A percentile compares a stretch with the other conserved stretches of the same genome.
These are phyloP conservation scores for Gardenia jasminoides DNA, from an alignment of 257 asterid species.

Conservation along the genomic window DNA sequence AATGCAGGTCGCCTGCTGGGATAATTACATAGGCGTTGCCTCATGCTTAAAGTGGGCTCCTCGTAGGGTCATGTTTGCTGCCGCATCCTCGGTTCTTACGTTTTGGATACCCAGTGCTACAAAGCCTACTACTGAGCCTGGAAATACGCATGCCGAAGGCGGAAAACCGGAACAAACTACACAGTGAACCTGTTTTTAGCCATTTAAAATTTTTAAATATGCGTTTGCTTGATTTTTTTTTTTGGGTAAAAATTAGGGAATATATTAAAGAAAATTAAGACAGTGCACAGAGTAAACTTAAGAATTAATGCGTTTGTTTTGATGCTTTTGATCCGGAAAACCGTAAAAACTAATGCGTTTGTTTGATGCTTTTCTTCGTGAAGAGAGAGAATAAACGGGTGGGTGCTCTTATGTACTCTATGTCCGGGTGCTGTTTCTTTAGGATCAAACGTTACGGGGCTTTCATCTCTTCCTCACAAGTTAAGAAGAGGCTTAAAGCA, in stretches of 20 bases:
- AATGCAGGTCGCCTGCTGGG: slow-evolving; percentile 68
- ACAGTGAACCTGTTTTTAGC: background rate
- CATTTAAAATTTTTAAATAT: background rate
- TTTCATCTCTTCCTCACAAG: background rate
- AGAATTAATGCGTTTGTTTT: no score
- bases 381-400: no score
- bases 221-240: background rate
- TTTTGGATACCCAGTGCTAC: slow-evolving; percentile 78
- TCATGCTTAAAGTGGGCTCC: slow-evolving; percentile 95
- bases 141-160: background rate
- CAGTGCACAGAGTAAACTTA: no score
- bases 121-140: slow-evolving; percentile 28
- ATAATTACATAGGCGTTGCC: slow-evolving; percentile 69
- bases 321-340: no score
- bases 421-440: no score
- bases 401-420: no score
- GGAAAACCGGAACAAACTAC: slow-evolving; percentile 21
- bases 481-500: background rate
- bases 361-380: background rate
- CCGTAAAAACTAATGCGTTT: no score
- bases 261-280: no score
- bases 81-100: slow-evolving; percentile 77
- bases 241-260: no score
- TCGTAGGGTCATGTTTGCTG: slow-evolving; percentile 78
- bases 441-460: background rate